phyloP scores from a whole-genome alignment of 2,329 filamentous ascomycete species.

The Purpureocillium lavendulum region DNA sequence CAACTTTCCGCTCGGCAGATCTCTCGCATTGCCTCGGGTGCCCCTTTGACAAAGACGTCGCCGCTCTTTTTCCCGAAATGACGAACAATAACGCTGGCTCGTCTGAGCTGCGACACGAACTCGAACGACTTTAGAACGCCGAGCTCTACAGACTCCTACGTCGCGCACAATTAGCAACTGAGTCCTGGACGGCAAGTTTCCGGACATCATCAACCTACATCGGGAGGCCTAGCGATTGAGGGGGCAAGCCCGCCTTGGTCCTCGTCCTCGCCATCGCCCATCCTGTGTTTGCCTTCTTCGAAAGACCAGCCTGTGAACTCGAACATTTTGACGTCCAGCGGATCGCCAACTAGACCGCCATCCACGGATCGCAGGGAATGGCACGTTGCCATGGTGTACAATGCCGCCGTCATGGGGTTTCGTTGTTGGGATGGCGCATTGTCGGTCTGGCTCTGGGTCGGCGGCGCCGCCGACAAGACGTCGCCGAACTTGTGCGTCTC shows the following conservation, averaged over 20 bases:
- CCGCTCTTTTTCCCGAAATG: conserved; percentile 79
- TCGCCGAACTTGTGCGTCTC: conserved; percentile 61
- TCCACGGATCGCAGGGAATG: conserved; percentile 86
- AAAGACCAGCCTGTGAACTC: conserved; percentile 91
- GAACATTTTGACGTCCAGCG: conserved; percentile 97
- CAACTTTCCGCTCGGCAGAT: conserved; percentile 79
- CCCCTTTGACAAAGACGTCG: conserved; percentile 90
- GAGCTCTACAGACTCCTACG: conserved; percentile 62
- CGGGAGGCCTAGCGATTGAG: conserved; percentile 79
- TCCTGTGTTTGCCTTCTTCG: conserved; percentile 72
- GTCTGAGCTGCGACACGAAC: conserved; percentile 84
- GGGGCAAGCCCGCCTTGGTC: conserved; percentile 70
- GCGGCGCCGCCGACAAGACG: conserved; percentile 50
- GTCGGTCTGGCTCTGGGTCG: background rate
- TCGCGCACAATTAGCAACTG: conserved; percentile 1
- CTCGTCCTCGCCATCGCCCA: conserved; percentile 59
- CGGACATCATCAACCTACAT: too few species aligned
- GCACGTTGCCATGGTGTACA: conserved; percentile 96
- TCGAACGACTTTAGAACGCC: conserved; percentile 90
- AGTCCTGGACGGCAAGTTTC: too few species aligned
- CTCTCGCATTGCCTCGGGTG: conserved; percentile 90
- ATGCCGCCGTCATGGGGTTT: conserved; percentile 46
- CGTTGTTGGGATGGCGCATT: background rate
- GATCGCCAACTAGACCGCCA: conserved; percentile 83
- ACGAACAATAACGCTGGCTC: conserved; percentile 87